Conservation (phyloP, 2,329 filamentous ascomycete genomes). For the Cladosporium sp. region DNA sequence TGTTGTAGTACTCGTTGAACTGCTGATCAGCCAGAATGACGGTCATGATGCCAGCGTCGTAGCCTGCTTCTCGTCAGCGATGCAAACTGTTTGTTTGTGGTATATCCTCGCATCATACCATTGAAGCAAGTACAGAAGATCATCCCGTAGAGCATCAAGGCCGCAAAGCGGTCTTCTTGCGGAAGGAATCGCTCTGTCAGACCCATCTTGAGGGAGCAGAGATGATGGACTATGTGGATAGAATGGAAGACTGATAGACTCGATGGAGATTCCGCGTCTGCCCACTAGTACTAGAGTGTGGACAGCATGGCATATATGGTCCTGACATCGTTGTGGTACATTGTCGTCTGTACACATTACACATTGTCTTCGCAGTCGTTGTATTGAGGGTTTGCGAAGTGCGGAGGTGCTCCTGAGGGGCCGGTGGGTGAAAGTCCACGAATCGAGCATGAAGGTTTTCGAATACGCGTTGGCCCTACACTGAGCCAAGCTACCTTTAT, state of each 20-base stretch:
- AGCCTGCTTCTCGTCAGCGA: conserved; percentile 17
- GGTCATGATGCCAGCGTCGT: conserved; percentile 43
- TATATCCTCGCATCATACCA: conserved; percentile 19
- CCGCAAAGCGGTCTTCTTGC: conserved; percentile 37
- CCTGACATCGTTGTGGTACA: no score
- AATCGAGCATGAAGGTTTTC: not conserved
- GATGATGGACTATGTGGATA: no score
- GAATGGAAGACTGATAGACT: no score
- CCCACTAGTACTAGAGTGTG: no score
- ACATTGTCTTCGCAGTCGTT: not conserved
- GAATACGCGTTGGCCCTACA: not conserved
- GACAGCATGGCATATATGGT: no score
- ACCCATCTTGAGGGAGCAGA: conserved; percentile 24
- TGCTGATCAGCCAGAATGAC: conserved; percentile 42
- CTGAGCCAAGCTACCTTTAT: no score
- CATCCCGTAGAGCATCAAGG: conserved; percentile 37
- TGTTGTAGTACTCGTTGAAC: conserved; percentile 39
- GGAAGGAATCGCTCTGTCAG: conserved; percentile 35
- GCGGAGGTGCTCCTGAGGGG: not conserved
- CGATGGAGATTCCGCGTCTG: no score
- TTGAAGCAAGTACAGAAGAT: conserved; percentile 41
- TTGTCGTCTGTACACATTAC: no score
- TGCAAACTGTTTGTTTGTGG: not conserved
- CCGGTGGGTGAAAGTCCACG: not conserved
- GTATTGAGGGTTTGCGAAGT: not conserved